Evolutionary conservation across 257 asterid species (phyloP).

Genomic region (Nicotiana undulata): DNA sequence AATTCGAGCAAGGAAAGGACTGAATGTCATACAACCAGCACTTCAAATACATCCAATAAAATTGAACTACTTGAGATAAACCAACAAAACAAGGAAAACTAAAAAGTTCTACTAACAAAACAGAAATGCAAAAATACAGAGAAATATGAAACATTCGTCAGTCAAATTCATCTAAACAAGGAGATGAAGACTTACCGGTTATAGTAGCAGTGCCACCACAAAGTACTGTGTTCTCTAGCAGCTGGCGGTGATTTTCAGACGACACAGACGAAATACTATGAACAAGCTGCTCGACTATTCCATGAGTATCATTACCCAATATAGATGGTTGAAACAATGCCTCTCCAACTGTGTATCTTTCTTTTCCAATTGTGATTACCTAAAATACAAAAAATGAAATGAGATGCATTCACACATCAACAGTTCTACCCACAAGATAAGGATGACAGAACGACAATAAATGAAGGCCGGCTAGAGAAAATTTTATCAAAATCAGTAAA

Average conservation of each 20-base stretch:
- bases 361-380: constrained; percentile 87
- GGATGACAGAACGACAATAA: neutral
- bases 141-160: neutral
- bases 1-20: neutral
- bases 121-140: neutral
- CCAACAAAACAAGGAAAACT: neutral
- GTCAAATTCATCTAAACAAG: neutral
- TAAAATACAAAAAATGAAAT: constrained; percentile 15
- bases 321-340: constrained; percentile 85
- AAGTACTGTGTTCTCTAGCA: constrained; percentile 86
- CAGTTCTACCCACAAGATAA: neutral
- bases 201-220: constrained; percentile 95
- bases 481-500: neutral
- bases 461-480: neutral
- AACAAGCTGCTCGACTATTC: constrained; percentile 95
- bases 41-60: neutral
- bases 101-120: neutral
- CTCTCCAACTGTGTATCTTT: constrained; percentile 80
- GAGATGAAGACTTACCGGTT: constrained; percentile 38
- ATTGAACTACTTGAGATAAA: neutral
- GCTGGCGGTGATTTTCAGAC: constrained; percentile 92
- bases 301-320: constrained; percentile 76
- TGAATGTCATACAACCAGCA: neutral
- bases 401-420: neutral
- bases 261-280: constrained; percentile 80